A percentile compares a stretch with the other conserved stretches of the same genome.
Evolutionary conservation across 257 asterid genomes (phyloP).

Genomic region (Parsonsia alboflavescens): DNA sequence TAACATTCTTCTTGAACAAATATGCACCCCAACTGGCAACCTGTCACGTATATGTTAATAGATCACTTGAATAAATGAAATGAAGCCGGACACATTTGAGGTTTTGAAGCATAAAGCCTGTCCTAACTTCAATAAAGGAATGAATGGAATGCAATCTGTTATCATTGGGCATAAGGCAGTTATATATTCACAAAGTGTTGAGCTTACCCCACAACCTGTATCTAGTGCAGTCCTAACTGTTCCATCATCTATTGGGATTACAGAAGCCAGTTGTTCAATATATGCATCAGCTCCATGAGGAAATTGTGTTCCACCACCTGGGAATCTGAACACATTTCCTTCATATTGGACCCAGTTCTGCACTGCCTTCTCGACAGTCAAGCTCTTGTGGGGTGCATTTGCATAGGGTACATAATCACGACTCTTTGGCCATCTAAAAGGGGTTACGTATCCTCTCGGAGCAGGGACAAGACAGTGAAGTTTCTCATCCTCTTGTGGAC

Average conservation of each 20-base stretch:
- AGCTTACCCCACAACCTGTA: conserved; percentile 46
- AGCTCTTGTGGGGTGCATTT: conserved; percentile 39
- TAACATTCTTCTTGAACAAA: conserved; percentile 39
- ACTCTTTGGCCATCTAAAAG: conserved; percentile 44
- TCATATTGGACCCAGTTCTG: conserved; percentile 44
- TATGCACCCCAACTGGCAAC: conserved; percentile 52
- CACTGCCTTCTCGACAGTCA: conserved; percentile 44
- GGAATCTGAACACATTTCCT: conserved; percentile 39
- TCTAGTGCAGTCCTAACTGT: conserved; percentile 39
- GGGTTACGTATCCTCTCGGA: conserved; percentile 40
- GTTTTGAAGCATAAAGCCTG: not conserved
- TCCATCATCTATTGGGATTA: conserved; percentile 38
- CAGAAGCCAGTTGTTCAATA: conserved; percentile 40
- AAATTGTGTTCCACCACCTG: conserved; percentile 45
- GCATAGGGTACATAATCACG: conserved; percentile 42
- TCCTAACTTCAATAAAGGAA: not conserved
- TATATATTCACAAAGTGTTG: not conserved
- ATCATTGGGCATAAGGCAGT: not conserved
- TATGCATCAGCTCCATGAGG: conserved; percentile 46
- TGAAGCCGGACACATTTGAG: not conserved
- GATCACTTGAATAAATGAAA: not conserved
- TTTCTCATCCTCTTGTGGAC: conserved; percentile 38
- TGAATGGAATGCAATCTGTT: not conserved
- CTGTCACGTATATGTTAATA: conserved; percentile 10
- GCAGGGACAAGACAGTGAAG: conserved; percentile 42